A percentile compares a stretch with the other conserved stretches of the same genome.
These are phyloP conservation scores for Neurospora sp. DNA, from an alignment of 495 filamentous ascomycete genomes.

Conservation along the genomic window DNA sequence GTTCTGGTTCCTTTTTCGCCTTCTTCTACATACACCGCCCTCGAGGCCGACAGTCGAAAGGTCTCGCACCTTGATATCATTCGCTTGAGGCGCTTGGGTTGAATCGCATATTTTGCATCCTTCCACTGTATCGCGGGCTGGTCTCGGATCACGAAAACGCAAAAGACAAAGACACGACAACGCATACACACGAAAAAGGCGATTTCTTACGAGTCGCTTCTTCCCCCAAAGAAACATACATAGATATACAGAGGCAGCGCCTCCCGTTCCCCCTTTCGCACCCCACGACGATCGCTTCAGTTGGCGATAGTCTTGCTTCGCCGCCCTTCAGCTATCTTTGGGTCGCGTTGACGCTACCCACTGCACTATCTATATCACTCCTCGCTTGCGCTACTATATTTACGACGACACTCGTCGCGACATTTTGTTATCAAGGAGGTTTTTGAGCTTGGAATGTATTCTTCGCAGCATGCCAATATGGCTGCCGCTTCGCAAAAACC, in stretches of 20 bases:
- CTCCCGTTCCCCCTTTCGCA: conserved; percentile 1
- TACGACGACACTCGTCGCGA: background rate
- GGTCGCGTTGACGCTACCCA: conserved; percentile 7
- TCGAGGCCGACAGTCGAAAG: conserved; percentile 2
- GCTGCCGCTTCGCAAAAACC: conserved; percentile 60
- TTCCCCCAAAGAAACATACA: background rate
- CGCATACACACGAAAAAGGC: background rate
- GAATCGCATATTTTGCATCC: conserved; percentile 6
- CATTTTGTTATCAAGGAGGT: conserved; percentile 3
- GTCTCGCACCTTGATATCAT: conserved; percentile 8
- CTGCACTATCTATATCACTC: background rate
- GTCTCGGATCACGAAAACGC: conserved; percentile 18
- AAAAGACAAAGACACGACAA: conserved; percentile 5
- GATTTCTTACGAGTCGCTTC: background rate
- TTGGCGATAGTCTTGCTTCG: conserved; percentile 2
- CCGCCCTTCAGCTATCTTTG: conserved; percentile 3
- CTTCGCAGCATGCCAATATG: conserved; percentile 42
- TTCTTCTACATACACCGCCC: background rate
- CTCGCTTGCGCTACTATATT: conserved; percentile 3
- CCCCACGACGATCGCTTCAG: conserved; percentile 7
- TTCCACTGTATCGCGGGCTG: conserved; percentile 27
- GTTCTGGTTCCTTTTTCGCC: background rate
- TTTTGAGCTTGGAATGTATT: conserved; percentile 36
- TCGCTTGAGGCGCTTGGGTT: conserved; percentile 24
- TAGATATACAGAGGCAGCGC: conserved; percentile 9